Conservation (phyloP, 148 eudicot genomes). For the Euryodendron excelsum region DNA sequence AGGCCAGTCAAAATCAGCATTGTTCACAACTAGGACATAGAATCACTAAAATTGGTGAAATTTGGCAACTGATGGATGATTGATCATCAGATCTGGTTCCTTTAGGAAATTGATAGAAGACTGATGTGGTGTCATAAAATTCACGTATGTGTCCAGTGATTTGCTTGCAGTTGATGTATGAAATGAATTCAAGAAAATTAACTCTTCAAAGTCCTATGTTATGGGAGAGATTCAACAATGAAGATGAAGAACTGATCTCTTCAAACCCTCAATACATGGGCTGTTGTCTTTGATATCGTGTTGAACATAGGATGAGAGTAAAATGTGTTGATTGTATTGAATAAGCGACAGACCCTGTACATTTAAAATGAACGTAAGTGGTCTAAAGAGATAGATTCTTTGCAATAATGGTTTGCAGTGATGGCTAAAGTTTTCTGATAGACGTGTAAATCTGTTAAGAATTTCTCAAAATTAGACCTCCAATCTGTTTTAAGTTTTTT, state of each 20-base stretch:
- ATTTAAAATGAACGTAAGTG: not conserved
- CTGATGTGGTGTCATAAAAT: not conserved
- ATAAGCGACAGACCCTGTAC: too few species aligned
- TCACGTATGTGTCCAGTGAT: not conserved
- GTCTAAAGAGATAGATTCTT: not conserved
- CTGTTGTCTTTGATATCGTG: not conserved
- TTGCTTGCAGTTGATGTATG: not conserved
- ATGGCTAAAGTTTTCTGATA: not conserved
- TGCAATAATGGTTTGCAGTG: not conserved
- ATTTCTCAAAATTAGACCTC: not conserved
- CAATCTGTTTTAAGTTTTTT: not conserved
- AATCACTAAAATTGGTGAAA: not conserved
- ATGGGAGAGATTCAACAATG: not conserved
- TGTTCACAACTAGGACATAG: too few species aligned
- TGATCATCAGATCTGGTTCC: not conserved
- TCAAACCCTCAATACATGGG: not conserved
- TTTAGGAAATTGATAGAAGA: not conserved
- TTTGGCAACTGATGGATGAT: not conserved
- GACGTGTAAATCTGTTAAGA: not conserved
- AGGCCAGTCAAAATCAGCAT: not conserved
- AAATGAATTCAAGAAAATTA: not conserved
- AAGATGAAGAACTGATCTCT: not conserved
- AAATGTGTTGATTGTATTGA: not conserved
- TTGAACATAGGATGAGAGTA: not conserved
- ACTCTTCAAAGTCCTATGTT: not conserved